A percentile compares a stretch with the other conserved stretches of the same genome.
Evolutionary conservation across 257 asterid species (phyloP).

Genomic region (Solanum clarkiae): DNA sequence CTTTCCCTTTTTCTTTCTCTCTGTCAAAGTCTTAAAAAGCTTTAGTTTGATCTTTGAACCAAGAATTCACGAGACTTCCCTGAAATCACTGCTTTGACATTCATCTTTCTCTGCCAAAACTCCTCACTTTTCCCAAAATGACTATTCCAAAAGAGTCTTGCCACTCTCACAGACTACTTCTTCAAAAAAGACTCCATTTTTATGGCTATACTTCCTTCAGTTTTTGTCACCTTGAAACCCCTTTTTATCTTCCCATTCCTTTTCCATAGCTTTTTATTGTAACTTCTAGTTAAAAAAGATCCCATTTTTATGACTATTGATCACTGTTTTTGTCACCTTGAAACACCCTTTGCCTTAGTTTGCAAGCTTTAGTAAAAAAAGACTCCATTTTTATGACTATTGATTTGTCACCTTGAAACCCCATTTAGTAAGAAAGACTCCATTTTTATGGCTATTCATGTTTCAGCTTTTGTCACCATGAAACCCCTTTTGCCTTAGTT

Average conservation of each 20-base stretch:
- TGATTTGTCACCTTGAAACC: slow-evolving; percentile 1
- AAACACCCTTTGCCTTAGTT: background rate
- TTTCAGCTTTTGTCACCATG: background rate
- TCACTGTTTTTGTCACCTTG: background rate
- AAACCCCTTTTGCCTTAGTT: background rate
- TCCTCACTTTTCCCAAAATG: slow-evolving; percentile 2
- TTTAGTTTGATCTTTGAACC: slow-evolving; percentile 8
- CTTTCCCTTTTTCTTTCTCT: background rate
- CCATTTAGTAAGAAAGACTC: background rate
- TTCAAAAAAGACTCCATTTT: slow-evolving; percentile 6
- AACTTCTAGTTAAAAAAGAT: background rate
- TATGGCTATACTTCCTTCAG: background rate
- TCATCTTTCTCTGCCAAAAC: slow-evolving; percentile 3
- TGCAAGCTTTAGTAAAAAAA: background rate
- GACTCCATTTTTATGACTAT: background rate
- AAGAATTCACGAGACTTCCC: slow-evolving; percentile 31
- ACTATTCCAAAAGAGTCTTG: slow-evolving; percentile 7
- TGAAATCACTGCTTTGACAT: slow-evolving; percentile 16
- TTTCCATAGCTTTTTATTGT: background rate
- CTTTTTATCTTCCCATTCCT: background rate
- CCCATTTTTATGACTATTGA: background rate
- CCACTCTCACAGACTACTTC: slow-evolving; percentile 18
- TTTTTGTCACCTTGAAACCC: slow-evolving; percentile 1
- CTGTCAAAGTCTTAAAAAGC: background rate
- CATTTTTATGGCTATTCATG: background rate